phyloP scores from a whole-genome alignment of 2,329 filamentous ascomycete genomes.

The Verticillium nubilum region DNA sequence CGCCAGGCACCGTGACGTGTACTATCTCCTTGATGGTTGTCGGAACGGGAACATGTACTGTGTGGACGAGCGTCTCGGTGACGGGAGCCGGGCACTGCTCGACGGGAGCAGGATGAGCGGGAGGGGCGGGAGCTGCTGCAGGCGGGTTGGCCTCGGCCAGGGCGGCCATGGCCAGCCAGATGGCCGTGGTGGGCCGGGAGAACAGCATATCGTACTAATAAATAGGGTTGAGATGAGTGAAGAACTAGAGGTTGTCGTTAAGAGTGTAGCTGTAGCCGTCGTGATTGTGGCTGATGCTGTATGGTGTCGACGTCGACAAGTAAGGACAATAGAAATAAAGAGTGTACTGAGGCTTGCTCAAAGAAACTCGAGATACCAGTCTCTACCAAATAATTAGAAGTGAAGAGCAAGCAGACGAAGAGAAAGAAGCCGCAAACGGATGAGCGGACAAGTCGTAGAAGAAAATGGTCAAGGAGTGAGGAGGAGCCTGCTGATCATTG shows the following conservation, averaged over 20 bases:
- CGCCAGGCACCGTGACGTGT: constrained; percentile 4
- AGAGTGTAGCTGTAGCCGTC: background rate
- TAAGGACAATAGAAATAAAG: background rate
- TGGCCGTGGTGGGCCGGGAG: background rate
- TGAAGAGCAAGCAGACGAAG: constrained; percentile 5
- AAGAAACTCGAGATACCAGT: constrained; percentile 12
- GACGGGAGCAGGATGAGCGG: background rate
- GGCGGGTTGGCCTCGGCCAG: constrained; percentile 9
- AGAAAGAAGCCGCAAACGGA: constrained; percentile 7
- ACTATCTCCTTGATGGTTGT: constrained; percentile 7
- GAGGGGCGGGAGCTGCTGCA: background rate
- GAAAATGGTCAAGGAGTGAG: background rate
- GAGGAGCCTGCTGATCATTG: constrained; percentile 11
- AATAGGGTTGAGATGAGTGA: background rate
- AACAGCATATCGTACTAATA: background rate
- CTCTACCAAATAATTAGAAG: constrained; percentile 9
- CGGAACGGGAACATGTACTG: constrained; percentile 6
- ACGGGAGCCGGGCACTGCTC: background rate
- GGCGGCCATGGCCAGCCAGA: constrained; percentile 5
- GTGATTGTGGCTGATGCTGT: background rate
- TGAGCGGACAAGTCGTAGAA: constrained; percentile 3
- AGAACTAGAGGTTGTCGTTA: background rate
- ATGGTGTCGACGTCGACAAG: background rate
- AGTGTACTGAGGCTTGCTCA: constrained; percentile 10
- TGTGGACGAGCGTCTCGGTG: constrained; percentile 2